Evolutionary conservation across 495 filamentous ascomycete genomes (phyloP).

Genomic region (Penicillium crystallinum): DNA sequence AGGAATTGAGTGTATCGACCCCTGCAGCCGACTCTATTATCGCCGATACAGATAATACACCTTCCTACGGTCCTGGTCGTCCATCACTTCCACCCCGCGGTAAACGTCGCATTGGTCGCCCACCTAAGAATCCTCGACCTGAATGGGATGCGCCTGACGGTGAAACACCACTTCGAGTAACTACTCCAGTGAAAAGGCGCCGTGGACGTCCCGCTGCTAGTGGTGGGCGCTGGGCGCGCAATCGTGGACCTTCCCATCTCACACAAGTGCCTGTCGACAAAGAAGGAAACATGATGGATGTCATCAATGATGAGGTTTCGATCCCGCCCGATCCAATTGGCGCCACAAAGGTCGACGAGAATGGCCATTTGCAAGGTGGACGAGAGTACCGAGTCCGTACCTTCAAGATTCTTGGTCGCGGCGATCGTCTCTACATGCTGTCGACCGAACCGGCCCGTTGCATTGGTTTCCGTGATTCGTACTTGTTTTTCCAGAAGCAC

Average conservation of each 20-base stretch:
- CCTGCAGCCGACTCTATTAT: slow-evolving; percentile 38
- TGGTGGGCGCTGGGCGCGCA: slow-evolving; percentile 61
- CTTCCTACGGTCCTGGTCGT: slow-evolving; percentile 29
- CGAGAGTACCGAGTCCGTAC: slow-evolving; percentile 91
- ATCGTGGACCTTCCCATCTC: slow-evolving; percentile 65
- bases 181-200: slow-evolving; percentile 58
- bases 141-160: slow-evolving; percentile 63
- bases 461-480: slow-evolving; percentile 93
- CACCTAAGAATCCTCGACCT: slow-evolving; percentile 74
- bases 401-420: slow-evolving; percentile 80
- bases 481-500: slow-evolving; percentile 97
- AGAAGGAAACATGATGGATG: slow-evolving; percentile 87
- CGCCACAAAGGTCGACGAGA: slow-evolving; percentile 86
- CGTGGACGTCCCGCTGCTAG: slow-evolving; percentile 65
- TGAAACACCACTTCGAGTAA: slow-evolving; percentile 46
- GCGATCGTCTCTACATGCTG: slow-evolving; percentile 91
- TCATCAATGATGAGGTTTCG: slow-evolving; percentile 85
- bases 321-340: slow-evolving; percentile 84
- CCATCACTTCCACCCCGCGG: slow-evolving; percentile 51
- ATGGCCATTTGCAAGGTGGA: slow-evolving; percentile 71
- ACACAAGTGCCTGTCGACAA: slow-evolving; percentile 87
- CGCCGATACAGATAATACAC: slow-evolving; percentile 29
- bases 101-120: slow-evolving; percentile 76
- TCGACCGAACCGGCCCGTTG: slow-evolving; percentile 95
- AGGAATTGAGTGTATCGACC: slow-evolving; percentile 28